These are phyloP conservation scores for Metarhizium guizhouense DNA, from an alignment of 2,329 filamentous ascomycete genomes.

Conservation along the genomic window DNA sequence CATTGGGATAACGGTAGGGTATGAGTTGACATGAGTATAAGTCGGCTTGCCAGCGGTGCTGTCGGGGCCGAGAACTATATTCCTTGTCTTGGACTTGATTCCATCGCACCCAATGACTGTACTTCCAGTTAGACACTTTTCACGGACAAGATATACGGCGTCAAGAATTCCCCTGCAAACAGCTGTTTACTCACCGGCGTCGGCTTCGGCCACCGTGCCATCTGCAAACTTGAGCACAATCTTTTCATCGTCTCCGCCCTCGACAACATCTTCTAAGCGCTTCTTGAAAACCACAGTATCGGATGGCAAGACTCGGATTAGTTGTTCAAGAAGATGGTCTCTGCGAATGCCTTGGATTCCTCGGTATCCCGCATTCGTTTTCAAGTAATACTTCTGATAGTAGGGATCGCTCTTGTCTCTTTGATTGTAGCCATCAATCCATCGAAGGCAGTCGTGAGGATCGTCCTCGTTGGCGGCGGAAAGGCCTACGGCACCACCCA, in stretches of 20 bases:
- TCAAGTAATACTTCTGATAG: background rate
- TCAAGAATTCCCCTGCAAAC: background rate
- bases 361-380: background rate
- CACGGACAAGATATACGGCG: no score
- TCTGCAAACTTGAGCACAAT: background rate
- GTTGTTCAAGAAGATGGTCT: background rate
- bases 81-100: constrained; percentile 5
- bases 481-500: background rate
- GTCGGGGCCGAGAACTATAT: background rate
- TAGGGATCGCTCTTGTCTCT: background rate
- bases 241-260: background rate
- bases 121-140: background rate
- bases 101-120: constrained; percentile 8
- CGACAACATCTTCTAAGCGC: background rate
- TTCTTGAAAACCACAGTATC: background rate
- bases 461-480: background rate
- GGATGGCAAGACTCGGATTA: background rate
- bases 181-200: background rate
- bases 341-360: background rate
- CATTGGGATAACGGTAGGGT: constrained; percentile 3
- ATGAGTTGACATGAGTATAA: constrained; percentile 2
- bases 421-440: background rate
- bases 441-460: background rate
- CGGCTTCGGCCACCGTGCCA: background rate
- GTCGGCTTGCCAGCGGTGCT: constrained; percentile 2